phyloP scores from a whole-genome alignment of 2,329 filamentous ascomycete genomes.

The Lachnum nothofagi region DNA sequence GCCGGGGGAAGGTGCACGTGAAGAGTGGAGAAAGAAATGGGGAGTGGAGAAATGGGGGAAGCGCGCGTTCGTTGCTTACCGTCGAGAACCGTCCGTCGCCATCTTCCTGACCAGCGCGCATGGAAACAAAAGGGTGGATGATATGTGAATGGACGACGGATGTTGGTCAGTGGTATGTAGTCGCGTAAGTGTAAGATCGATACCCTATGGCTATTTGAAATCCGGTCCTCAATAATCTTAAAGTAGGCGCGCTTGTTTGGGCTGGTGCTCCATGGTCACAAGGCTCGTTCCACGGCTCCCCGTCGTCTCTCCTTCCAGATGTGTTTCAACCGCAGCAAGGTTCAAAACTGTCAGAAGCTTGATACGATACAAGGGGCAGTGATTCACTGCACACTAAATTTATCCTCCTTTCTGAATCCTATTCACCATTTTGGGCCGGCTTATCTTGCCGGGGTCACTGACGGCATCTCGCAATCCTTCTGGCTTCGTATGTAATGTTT shows the following conservation, averaged over 20 bases:
- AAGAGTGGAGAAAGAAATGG: background rate
- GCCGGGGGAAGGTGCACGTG: background rate
- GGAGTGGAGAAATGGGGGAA: conserved; percentile 1
- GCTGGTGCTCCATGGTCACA: conserved; percentile 1
- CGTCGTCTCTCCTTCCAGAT: conserved; percentile 12
- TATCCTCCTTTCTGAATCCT: no score
- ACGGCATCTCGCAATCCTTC: no score
- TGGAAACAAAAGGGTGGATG: background rate
- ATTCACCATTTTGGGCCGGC: no score
- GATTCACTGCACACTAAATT: no score
- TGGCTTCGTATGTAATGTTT: no score
- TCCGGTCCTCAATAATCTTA: conserved; percentile 8
- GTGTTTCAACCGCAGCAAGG: conserved; percentile 8
- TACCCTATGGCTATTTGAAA: conserved; percentile 11
- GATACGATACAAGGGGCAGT: no score
- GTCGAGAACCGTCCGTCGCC: conserved; percentile 28
- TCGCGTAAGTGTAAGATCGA: no score
- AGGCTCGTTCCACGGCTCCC: conserved; percentile 6
- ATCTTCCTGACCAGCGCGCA: conserved; percentile 17
- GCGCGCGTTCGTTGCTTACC: conserved; percentile 16
- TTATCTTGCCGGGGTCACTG: no score
- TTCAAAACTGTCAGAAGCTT: background rate
- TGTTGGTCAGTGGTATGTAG: no score
- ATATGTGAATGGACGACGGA: background rate
- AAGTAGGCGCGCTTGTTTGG: conserved; percentile 12